Conservation (phyloP, 352 stramenopile genomes). For the Pythium apleroticum region DNA sequence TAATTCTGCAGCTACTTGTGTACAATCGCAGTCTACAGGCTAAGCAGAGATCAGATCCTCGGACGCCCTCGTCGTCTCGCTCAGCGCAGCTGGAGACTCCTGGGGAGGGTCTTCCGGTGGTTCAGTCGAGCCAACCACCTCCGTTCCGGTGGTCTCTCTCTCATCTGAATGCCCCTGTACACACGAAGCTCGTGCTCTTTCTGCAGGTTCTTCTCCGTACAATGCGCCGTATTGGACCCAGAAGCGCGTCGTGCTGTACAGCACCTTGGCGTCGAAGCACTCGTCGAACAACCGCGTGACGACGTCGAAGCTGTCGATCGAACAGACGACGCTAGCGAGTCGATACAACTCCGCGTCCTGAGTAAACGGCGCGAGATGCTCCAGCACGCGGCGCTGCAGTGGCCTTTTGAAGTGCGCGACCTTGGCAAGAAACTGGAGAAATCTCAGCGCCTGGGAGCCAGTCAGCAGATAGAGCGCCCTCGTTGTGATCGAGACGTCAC, state of each 20-base stretch:
- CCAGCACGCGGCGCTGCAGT: slow-evolving; percentile 47
- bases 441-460: slow-evolving; percentile 47
- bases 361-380: slow-evolving; percentile 45
- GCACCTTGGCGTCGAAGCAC: slow-evolving; percentile 27
- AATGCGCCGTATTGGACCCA: slow-evolving; percentile 56
- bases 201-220: slow-evolving; percentile 37
- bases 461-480: slow-evolving; percentile 60
- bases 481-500: slow-evolving; percentile 10
- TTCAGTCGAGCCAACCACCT: background rate
- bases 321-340: slow-evolving; percentile 44
- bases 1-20: no score
- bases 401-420: slow-evolving; percentile 59
- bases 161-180: background rate
- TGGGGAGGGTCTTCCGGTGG: background rate
- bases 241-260: slow-evolving; percentile 35
- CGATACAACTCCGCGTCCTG: slow-evolving; percentile 49
- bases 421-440: slow-evolving; percentile 73
- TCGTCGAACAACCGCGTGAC: slow-evolving; percentile 40
- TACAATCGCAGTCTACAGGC: background rate
- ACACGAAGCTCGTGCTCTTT: slow-evolving; percentile 22
- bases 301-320: slow-evolving; percentile 43
- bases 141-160: slow-evolving; percentile 5
- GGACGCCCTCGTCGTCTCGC: background rate
- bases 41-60: slow-evolving; percentile 1
- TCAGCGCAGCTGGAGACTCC: background rate